Base-by-base conservation (phyloP, 495 filamentous ascomycete species). In the Penicillium verhagenii region DNA sequence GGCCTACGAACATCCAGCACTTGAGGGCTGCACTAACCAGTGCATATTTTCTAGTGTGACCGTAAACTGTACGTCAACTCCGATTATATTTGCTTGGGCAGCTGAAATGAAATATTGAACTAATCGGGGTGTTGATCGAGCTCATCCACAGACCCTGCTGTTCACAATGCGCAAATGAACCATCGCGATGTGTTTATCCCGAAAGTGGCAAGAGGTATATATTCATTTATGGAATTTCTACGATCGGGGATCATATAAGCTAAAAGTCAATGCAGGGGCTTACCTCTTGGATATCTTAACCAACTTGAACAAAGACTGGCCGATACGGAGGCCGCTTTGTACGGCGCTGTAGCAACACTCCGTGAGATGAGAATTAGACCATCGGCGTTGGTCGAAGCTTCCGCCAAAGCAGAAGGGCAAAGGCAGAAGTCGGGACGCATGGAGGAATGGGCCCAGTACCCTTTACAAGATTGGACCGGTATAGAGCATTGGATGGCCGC, bases 251-350 rank as follows among this genome's bases (percentile, higher is more conserved):
- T 16, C 14, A n/a, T n/a, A n/a, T n/a, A n/a, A 48, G 6, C 16
- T 24, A 31, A 48, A 16, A 29, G 14, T 44, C 18, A 44, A 48
- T 19, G 3, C 21, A 69, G 67, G 40, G 67, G 67, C 6, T 21
- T 69, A 8, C 67, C 67, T 2, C 50, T 66, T 5, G 67, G 65
- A 18, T 68, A 69, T 42, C 47, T 69, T 9, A 68, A 61, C 16
- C 67, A 64, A 53, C 53, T 69, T n/a, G 67, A 69, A 49, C 57
- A 66, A 26, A 44, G 67, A 43, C 54, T 69, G n/a, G 37, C 50
- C 20, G 67, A 68, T 19, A 69, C 67, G 13, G 67, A 69, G 35
- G 24, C 60, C 10, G 65, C 67, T 9, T 50, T 69, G 8, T 69
- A 67, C 23, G 56, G 65, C 19, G 65, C 65, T 20, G 50, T 69